These are phyloP conservation scores for Lolium perenne DNA, from an alignment of 176 grass and related monocot genomes.

Conservation along the genomic window DNA sequence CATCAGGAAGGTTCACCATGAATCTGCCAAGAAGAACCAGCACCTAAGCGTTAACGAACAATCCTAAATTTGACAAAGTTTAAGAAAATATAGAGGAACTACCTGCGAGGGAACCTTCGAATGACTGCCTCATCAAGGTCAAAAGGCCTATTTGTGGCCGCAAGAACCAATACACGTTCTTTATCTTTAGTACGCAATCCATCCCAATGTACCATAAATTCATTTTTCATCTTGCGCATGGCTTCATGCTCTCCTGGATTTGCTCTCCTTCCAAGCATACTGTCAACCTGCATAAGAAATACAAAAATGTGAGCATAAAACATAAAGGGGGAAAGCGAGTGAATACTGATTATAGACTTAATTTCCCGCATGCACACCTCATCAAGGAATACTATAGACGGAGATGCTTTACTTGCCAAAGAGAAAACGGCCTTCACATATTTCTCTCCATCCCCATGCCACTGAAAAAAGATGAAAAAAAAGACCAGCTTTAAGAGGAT, in stretches of 20 bases:
- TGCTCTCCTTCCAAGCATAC: slow-evolving; percentile 74
- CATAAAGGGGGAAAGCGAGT: background rate
- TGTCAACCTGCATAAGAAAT: slow-evolving; percentile 66
- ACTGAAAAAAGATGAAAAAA: slow-evolving; percentile 51
- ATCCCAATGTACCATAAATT: slow-evolving; percentile 93
- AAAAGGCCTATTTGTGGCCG: slow-evolving; percentile 85
- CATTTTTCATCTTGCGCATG: slow-evolving; percentile 79
- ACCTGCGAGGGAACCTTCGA: slow-evolving; percentile 87
- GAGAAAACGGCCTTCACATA: slow-evolving; percentile 87
- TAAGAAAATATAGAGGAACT: slow-evolving; percentile 8
- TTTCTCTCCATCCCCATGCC: slow-evolving; percentile 76
- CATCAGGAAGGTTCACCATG: slow-evolving; percentile 85
- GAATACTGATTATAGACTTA: background rate
- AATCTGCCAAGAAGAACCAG: slow-evolving; percentile 58
- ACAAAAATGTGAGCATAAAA: background rate
- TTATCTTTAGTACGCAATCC: slow-evolving; percentile 74
- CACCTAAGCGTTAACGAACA: slow-evolving; percentile 11
- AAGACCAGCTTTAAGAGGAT: background rate
- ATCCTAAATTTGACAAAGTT: background rate
- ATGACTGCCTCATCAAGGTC: slow-evolving; percentile 91
- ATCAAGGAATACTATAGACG: slow-evolving; percentile 85
- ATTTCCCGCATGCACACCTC: slow-evolving; percentile 55
- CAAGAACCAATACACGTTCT: slow-evolving; percentile 81
- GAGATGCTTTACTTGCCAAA: slow-evolving; percentile 82
- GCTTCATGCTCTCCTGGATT: slow-evolving; percentile 51